phyloP scores from a whole-genome alignment of 108 stramenopile species.

The Cyclostephanos invisitatus region DNA sequence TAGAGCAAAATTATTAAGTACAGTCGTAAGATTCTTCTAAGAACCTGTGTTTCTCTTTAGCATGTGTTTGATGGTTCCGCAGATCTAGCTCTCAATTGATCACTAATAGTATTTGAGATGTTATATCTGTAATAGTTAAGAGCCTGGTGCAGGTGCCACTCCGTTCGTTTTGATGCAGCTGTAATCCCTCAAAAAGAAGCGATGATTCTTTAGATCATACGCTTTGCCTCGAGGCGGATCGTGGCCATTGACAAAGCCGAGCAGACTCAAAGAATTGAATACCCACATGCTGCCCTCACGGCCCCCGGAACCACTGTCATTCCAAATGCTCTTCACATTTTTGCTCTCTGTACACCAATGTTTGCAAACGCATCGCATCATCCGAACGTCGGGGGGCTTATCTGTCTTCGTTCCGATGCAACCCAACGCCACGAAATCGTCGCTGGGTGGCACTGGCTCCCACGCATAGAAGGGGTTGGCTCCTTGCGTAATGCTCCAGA shows the following conservation, averaged over 20 bases:
- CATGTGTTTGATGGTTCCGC: too few species aligned
- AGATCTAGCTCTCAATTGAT: too few species aligned
- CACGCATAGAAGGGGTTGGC: constrained; percentile 94
- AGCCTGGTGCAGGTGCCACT: constrained; percentile 33
- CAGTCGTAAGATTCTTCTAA: too few species aligned
- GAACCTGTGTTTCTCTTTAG: too few species aligned
- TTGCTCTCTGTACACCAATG: constrained; percentile 87
- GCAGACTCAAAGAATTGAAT: constrained; percentile 80
- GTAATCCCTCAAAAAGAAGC: constrained; percentile 88
- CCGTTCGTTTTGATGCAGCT: constrained; percentile 64
- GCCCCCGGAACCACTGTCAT: constrained; percentile 90
- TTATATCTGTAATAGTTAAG: neutral
- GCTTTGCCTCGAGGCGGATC: constrained; percentile 82
- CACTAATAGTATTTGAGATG: too few species aligned
- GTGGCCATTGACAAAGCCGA: constrained; percentile 87
- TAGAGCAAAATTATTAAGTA: too few species aligned
- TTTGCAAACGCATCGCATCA: constrained; percentile 91
- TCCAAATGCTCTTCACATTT: constrained; percentile 80
- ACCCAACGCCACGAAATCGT: constrained; percentile 94
- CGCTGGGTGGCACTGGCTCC: constrained; percentile 96
- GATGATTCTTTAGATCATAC: constrained; percentile 77
- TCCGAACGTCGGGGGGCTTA: constrained; percentile 84
- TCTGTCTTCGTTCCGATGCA: constrained; percentile 92
- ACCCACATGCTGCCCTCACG: constrained; percentile 90
- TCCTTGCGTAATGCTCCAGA: constrained; percentile 93